Base-by-base conservation (phyloP, 2,329 filamentous ascomycete genomes). In the Fusarium pininemorale region DNA sequence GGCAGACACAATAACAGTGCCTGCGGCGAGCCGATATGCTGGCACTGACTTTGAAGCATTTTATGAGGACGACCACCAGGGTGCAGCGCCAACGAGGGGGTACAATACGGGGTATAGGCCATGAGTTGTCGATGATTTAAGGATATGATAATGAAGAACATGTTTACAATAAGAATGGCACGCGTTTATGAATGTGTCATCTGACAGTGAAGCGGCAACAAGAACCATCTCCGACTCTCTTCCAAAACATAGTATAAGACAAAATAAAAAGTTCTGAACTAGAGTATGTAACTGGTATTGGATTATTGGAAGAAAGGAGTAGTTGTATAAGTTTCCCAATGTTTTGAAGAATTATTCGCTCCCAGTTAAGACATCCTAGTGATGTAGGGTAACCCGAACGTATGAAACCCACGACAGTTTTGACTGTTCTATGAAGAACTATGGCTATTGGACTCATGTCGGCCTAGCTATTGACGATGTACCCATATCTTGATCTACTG, bases 1-100 rank as follows among this genome's bases (percentile, higher is more conserved):
- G 0, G 24, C 58, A 26, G 63, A 69, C 20, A 58, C 64, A 9
- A 37, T 56, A 15, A 56, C 51, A 12, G 61, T 59, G 24, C 39
- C 64, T 24, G 56, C 69, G 6, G 51, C 66, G 12, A 75, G 61
- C 45, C 59, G 72, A 32, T 75, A 70, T 64, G 66, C 44, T 22
- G 78, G 77, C n/a, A 78, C 77, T 6, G 76, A 79, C 39, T 79
- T 79, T 59, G 77, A 77, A 60, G 71, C 61, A 5, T 77, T 72
- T 38, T 75, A 71, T 15, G 54, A 72, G 32, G 64, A 69, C 35
- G 66, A 76, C 12, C 62, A 72, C 16, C 58, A 71, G 22, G 30
- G 30, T 47, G 44, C 30, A 56, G 18, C 44, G 3, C 18, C 47
- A 11, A n/a, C 42, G 39, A 53, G 37, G 38, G 63, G 68, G n/a